phyloP scores from a whole-genome alignment of 768 basidiomycete species.

The Ramaria sp. region DNA sequence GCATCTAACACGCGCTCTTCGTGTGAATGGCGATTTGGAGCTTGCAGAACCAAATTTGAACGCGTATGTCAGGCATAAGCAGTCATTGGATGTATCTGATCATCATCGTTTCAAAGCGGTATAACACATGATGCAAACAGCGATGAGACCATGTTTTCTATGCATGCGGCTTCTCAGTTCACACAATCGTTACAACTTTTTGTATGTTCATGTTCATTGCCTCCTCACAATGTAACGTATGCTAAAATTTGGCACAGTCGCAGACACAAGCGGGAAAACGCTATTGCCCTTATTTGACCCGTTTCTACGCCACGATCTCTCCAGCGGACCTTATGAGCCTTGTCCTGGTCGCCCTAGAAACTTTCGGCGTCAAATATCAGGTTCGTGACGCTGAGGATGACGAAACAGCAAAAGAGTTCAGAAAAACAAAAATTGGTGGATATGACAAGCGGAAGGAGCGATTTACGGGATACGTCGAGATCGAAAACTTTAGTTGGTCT shows the following conservation, averaged over 20 bases:
- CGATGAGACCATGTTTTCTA: constrained; percentile 50
- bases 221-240: background rate
- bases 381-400: background rate
- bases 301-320: constrained; percentile 60
- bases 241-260: constrained; percentile 34
- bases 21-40: constrained; percentile 62
- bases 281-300: constrained; percentile 67
- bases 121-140: constrained; percentile 39
- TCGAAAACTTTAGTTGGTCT: constrained; percentile 47
- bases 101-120: constrained; percentile 12
- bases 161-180: constrained; percentile 55
- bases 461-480: constrained; percentile 66
- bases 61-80: constrained; percentile 17
- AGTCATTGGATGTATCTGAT: background rate
- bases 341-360: constrained; percentile 37
- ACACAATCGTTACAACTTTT: constrained; percentile 74
- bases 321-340: constrained; percentile 42
- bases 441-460: constrained; percentile 50
- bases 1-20: constrained; percentile 56
- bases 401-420: background rate
- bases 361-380: constrained; percentile 32
- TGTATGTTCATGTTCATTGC: constrained; percentile 32
- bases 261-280: constrained; percentile 69
- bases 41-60: constrained; percentile 50
- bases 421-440: constrained; percentile 44